Evolutionary conservation across 129 eudicot genomes (phyloP), one percentile per base, ranked within the genome.

Genomic region (Mikania micrantha): DNA sequence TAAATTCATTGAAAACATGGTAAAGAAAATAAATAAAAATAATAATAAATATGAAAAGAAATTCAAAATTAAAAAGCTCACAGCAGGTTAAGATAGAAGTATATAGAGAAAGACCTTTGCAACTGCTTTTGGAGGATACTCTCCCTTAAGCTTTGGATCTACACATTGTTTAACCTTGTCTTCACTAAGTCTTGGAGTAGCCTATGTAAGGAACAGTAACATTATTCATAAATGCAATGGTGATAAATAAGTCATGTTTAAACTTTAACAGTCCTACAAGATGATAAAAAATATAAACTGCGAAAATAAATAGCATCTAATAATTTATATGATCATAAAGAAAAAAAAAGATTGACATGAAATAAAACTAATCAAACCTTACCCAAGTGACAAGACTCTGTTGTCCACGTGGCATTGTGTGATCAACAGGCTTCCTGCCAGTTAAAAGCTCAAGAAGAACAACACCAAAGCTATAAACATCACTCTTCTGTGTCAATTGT

Each of bases 311-410:
- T 12, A 42, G 1, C 49, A 42, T 42, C 20, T 44, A 19, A 4
- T 20, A 4, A 15, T 44, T 44, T 44, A 44, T 44, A 44, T 44
- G 21, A 4, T 48, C 56, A 19, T 48, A 48, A 27, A 9, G 15
- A 65, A 27, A 15, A 19, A n/a, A n/a, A 9, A 57, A 5, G 20
- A 28, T 22, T 7, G 13, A 5, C 58, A 19, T 11, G 19, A 58
- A 40, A 34, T 36, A 32, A 3, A 34, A 50, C 34, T 57, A 60
- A 12, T 31, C 16, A 47, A 47, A 48, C 16, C 97, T 60, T 19
- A 91, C 97, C 97, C 97, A 91, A 53, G 97, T 87, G 68, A 91
- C 97, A 70, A 91, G 93, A 81, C 90, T 82, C 71, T 91, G 97
- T 70, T 87, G 93, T 28, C 97, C 95, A 60, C 88, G 84, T 21